Percentiles rank a stretch among this genome's conserved stretches.
These are phyloP conservation scores for Xanthoconium separans DNA, from an alignment of 1,284 basidiomycete genomes.

Conservation along the genomic window DNA sequence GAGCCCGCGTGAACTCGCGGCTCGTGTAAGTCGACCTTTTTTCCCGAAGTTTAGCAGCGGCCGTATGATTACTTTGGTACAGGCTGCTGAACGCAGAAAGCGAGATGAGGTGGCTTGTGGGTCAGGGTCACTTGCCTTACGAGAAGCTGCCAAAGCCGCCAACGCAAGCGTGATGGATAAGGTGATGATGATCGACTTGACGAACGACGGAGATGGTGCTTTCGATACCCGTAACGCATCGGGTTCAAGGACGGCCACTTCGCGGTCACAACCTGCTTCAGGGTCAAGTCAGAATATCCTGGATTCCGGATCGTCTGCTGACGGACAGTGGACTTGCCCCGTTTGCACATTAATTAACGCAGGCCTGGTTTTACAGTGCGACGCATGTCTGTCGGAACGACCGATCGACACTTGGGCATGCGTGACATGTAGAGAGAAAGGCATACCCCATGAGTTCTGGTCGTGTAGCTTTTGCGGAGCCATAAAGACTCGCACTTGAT, in stretches of 20 bases:
- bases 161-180: conserved; percentile 62
- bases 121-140: conserved; percentile 55
- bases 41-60: background rate
- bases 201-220: conserved; percentile 35
- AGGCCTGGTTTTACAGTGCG: conserved; percentile 51
- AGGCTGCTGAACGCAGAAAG: conserved; percentile 81
- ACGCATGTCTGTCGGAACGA: conserved; percentile 56
- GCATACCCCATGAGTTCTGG: conserved; percentile 68
- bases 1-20: conserved; percentile 71
- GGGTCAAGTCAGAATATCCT: background rate
- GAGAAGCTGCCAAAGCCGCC: conserved; percentile 70
- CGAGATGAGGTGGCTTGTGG: conserved; percentile 74
- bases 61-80: conserved; percentile 5
- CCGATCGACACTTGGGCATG: conserved; percentile 59
- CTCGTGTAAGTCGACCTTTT: conserved; percentile 53
- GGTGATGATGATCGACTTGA: conserved; percentile 58
- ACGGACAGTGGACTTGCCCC: conserved; percentile 61
- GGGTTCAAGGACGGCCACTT: conserved; percentile 4
- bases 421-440: conserved; percentile 59
- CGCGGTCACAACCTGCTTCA: conserved; percentile 13
- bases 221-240: conserved; percentile 29
- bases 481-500: conserved; percentile 51
- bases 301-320: conserved; percentile 1
- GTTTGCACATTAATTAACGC: conserved; percentile 73
- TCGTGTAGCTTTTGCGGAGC: conserved; percentile 71